phyloP scores from a whole-genome alignment of 768 basidiomycete species.

The Cubamyces lactineus region DNA sequence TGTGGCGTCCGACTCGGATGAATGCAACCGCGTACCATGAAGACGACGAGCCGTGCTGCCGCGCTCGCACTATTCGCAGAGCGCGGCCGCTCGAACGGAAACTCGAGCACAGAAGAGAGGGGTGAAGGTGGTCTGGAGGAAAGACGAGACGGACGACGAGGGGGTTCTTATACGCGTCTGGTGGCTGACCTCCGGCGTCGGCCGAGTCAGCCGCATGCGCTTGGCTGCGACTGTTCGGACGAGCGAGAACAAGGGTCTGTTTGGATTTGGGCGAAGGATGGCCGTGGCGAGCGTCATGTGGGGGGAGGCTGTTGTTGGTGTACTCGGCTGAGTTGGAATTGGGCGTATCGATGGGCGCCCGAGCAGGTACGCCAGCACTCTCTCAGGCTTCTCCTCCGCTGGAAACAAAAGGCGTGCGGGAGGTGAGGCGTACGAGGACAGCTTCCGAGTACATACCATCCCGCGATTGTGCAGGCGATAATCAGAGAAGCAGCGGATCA shows the following conservation, averaged over 20 bases:
- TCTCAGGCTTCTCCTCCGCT: background rate
- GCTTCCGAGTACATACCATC: background rate
- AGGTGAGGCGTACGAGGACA: background rate
- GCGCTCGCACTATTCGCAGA: background rate
- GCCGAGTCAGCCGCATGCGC: background rate
- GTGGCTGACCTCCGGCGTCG: background rate
- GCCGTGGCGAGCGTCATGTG: background rate
- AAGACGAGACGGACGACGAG: background rate
- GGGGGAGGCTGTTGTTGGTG: background rate
- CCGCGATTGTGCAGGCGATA: slow-evolving; percentile 1
- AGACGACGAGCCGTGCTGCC: background rate
- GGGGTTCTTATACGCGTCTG: slow-evolving; percentile 7
- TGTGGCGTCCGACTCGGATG: background rate
- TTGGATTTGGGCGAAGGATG: no score
- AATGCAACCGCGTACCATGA: background rate
- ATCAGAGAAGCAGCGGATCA: slow-evolving; percentile 14
- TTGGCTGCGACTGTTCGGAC: background rate
- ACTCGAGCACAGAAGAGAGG: slow-evolving; percentile 1
- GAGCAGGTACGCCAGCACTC: background rate
- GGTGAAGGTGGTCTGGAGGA: slow-evolving; percentile 7
- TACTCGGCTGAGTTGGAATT: slow-evolving; percentile 16
- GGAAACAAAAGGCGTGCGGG: background rate
- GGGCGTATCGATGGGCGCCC: slow-evolving; percentile 17
- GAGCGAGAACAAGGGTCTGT: background rate
- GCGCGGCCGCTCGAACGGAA: slow-evolving; percentile 7